Percentiles rank a stretch among this genome's conserved stretches.
Evolutionary conservation across 257 asterid genomes (phyloP).

Genomic region (Solanum ossicruentum): DNA sequence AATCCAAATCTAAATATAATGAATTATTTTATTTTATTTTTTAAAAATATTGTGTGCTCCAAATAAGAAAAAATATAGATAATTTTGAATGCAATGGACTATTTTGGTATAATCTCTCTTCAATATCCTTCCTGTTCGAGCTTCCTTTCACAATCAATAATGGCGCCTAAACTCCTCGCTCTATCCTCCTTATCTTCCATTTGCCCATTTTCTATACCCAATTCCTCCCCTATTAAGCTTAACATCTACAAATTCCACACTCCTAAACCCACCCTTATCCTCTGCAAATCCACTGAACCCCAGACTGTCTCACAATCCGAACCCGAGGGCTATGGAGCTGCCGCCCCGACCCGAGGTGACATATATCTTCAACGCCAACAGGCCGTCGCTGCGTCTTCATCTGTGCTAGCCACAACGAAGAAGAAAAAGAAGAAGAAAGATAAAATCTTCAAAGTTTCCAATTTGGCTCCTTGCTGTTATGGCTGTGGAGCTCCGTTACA

Average conservation of each 20-base stretch:
- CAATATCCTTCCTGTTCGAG: neutral
- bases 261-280: conserved; percentile 12
- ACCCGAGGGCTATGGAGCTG: conserved; percentile 62
- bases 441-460: conserved; percentile 27
- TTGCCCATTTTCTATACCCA: conserved; percentile 15
- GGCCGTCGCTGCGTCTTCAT: conserved; percentile 28
- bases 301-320: conserved; percentile 21
- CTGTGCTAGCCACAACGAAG: conserved; percentile 20
- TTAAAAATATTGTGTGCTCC: rapidly evolving
- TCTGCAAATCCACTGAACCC: conserved; percentile 34
- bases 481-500: conserved; percentile 96
- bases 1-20: rapidly evolving
- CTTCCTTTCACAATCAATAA: neutral
- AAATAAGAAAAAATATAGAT: too few relatives aligned
- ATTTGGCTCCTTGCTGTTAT: conserved; percentile 43
- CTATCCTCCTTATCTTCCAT: conserved; percentile 28
- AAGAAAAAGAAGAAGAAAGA: conserved; percentile 22
- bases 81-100: too few relatives aligned
- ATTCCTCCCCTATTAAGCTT: conserved; percentile 3
- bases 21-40: too few relatives aligned
- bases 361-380: conserved; percentile 53
- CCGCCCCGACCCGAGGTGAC: conserved; percentile 82
- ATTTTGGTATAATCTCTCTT: neutral
- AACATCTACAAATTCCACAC: conserved; percentile 10
- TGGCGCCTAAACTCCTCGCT: conserved; percentile 54